Evolutionary conservation across 2,329 filamentous ascomycete genomes (phyloP).

Genomic region (Domatiomyces catenatus): DNA sequence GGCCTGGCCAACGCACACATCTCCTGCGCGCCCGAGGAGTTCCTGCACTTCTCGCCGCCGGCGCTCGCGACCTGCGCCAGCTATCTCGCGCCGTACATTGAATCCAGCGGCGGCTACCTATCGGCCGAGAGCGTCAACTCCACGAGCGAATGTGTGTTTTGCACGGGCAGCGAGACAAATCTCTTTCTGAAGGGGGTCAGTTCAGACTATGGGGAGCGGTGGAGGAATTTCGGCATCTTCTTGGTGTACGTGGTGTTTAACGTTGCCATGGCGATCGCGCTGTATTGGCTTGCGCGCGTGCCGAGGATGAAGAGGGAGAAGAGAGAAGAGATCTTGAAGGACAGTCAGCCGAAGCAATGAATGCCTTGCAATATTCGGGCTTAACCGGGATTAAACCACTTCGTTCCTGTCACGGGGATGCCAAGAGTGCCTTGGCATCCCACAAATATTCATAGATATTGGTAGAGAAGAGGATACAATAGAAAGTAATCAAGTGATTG

Average conservation of each 20-base stretch:
- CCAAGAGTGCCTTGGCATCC: too few relatives aligned
- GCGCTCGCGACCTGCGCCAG: slow-evolving; percentile 40
- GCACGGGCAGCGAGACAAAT: slow-evolving; percentile 30
- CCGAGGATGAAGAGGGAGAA: slow-evolving; percentile 20
- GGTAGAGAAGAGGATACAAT: too few relatives aligned
- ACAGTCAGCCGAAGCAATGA: too few relatives aligned
- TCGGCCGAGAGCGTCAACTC: slow-evolving; percentile 28
- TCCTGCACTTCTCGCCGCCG: slow-evolving; percentile 47
- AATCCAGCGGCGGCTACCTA: slow-evolving; percentile 34
- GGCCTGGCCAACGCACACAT: slow-evolving; percentile 54
- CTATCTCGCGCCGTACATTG: slow-evolving; percentile 42
- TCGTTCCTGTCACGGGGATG: too few relatives aligned
- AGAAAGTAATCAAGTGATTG: too few relatives aligned
- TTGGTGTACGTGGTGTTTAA: slow-evolving; percentile 54
- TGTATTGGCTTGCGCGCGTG: slow-evolving; percentile 50
- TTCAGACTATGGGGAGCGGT: slow-evolving; percentile 34
- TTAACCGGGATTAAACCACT: too few relatives aligned
- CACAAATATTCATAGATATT: too few relatives aligned
- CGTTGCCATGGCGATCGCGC: slow-evolving; percentile 38
- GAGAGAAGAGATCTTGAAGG: slow-evolving; percentile 20
- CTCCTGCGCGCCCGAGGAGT: slow-evolving; percentile 53
- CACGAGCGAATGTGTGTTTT: slow-evolving; percentile 38
- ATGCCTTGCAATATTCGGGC: too few relatives aligned
- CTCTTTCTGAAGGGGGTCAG: slow-evolving; percentile 29
- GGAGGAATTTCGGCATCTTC: slow-evolving; percentile 55